Evolutionary conservation across 257 asterid species (phyloP).

Genomic region (Nicotiana sylvestris): DNA sequence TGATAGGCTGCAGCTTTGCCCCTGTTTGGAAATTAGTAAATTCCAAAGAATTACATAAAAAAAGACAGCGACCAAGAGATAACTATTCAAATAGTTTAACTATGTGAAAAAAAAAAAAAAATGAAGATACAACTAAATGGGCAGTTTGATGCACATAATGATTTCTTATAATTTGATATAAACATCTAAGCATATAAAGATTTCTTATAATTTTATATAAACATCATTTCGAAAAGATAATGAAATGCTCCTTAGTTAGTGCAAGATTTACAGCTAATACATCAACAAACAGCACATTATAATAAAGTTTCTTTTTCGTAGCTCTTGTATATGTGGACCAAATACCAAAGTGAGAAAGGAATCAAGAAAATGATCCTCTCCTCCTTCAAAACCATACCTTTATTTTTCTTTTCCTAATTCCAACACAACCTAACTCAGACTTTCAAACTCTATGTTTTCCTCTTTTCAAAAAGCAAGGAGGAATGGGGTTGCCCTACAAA

Average conservation of each 20-base stretch:
- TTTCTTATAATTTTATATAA: no score
- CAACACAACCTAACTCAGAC: slow-evolving; percentile 39
- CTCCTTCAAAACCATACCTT: slow-evolving; percentile 20
- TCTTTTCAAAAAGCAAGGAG: slow-evolving; percentile 52
- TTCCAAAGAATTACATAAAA: no score
- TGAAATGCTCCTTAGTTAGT: slow-evolving; percentile 6
- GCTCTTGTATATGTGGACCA: slow-evolving; percentile 20
- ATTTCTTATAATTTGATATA: no score
- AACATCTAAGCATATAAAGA: no score
- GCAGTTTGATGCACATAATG: no score
- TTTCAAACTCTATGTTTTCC: slow-evolving; percentile 35
- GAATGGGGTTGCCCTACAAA: slow-evolving; percentile 29
- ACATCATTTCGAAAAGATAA: no score
- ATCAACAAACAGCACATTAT: background rate
- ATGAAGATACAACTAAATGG: no score
- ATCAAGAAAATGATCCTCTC: slow-evolving; percentile 37
- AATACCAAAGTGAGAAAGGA: slow-evolving; percentile 42
- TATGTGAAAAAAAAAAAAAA: no score
- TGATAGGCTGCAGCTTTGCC: no score
- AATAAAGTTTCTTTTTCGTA: background rate
- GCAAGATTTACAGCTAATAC: slow-evolving; percentile 9
- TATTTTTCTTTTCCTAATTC: slow-evolving; percentile 58
- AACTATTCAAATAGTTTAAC: no score
- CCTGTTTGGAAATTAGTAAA: no score
- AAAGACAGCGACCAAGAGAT: no score